Base-by-base conservation (phyloP, 345 rosid genomes). In the Viola odorata region DNA sequence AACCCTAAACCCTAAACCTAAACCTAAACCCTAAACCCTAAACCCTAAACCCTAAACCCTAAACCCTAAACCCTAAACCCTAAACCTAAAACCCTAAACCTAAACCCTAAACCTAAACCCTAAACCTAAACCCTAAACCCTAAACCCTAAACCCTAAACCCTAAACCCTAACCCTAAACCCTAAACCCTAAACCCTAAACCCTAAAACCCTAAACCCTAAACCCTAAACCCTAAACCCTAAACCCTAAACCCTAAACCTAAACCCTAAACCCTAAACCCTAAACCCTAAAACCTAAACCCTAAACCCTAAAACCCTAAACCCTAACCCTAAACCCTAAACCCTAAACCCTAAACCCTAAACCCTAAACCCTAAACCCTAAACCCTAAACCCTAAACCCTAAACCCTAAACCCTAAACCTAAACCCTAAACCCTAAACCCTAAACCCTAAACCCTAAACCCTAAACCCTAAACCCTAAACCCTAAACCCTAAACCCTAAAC, bases 251-350 rank as follows among this genome's bases (percentile, higher is more conserved):
- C 60, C 65, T 49, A 61, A 61, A 61, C 66, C 65, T 55, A 51
- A 62, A 62, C 57, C 66, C 66, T 52, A 52, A 63, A 52, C 58
- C 32, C 32, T 23, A 23, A 23, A 23, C 32, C 32, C 32, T 23
- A 23, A 23, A 23, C 32, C 32, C 32, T 23, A 23, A 23, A 23
- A 1, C 32, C 32, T 23, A 23, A 23, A 23, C 32, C 66, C 66
- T 62, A 62, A 62, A 63, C 66, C 66, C n/a, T n/a, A n/a, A n/a
- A n/a, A n/a, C n/a, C n/a, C 66, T 63, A 63, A 40, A 63, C 66
- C 66, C 66, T 63, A 63, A 63, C 66, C 66, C 66, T 63, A 63
- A 62, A 61, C 65, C 65, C 65, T 50, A 61, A 61, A 61, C 65
- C 65, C 65, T 56, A 56, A 63, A 70, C 67, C 68, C 68, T 45